A percentile compares a stretch with the other conserved stretches of the same genome.
Evolutionary conservation across 192 early-diverging fungal species (phyloP).

Genomic region (Backusella sp.): DNA sequence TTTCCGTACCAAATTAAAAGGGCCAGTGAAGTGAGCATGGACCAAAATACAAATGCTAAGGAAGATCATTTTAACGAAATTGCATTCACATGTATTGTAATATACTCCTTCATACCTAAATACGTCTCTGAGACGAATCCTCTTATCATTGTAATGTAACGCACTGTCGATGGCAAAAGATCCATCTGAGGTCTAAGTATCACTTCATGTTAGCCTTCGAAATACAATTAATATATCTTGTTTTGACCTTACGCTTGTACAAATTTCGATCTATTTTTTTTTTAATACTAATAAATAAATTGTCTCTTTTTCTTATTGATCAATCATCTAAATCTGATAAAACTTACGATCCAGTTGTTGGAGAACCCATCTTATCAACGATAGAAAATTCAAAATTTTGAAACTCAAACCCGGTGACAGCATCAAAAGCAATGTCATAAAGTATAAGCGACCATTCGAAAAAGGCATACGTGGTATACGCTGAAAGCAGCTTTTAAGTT

Average conservation of each 20-base stretch:
- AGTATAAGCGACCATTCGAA: conserved; percentile 83
- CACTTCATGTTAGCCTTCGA: background rate
- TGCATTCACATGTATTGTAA: background rate
- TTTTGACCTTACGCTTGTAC: background rate
- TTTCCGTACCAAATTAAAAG: conserved; percentile 43
- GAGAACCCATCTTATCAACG: conserved; percentile 35
- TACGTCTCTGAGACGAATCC: conserved; percentile 67
- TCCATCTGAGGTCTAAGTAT: conserved; percentile 11
- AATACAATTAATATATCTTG: background rate
- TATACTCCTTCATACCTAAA: conserved; percentile 41
- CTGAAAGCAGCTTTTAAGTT: conserved; percentile 22
- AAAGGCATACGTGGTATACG: conserved; percentile 79
- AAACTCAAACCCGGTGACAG: conserved; percentile 68
- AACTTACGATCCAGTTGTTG: background rate
- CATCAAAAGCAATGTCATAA: conserved; percentile 75
- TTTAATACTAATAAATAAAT: background rate
- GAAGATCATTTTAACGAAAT: background rate
- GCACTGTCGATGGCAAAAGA: conserved; percentile 19
- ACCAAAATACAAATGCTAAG: conserved; percentile 77
- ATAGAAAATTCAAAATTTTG: conserved; percentile 48
- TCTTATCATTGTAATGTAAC: conserved; percentile 6
- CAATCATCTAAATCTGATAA: background rate
- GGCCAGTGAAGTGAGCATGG: conserved; percentile 70
- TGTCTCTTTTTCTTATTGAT: background rate
- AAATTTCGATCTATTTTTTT: background rate